These are phyloP conservation scores for Nasturtium officinale DNA, from an alignment of 345 rosid genomes.

Conservation along the genomic window DNA sequence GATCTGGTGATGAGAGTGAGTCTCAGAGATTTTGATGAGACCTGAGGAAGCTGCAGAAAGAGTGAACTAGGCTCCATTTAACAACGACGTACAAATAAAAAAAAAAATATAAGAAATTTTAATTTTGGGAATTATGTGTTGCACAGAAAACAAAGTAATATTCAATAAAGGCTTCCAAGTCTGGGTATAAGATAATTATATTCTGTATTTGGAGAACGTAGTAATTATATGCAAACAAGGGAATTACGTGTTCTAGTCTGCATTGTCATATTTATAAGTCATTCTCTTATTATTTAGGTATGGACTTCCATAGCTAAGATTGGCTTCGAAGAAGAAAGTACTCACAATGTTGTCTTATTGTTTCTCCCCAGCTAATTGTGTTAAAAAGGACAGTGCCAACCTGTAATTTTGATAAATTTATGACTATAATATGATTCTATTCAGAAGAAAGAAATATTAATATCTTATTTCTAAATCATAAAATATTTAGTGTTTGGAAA, in stretches of 20 bases:
- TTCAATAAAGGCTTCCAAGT: neutral
- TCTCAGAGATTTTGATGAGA: slow-evolving; percentile 15
- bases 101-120: no score
- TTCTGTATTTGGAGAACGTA: neutral
- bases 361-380: neutral
- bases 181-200: neutral
- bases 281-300: neutral
- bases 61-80: slow-evolving; percentile 26
- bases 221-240: slow-evolving; percentile 15
- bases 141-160: slow-evolving; percentile 27
- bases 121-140: slow-evolving; percentile 33
- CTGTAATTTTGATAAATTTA: neutral
- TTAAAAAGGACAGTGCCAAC: neutral
- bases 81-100: slow-evolving; percentile 39
- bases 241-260: neutral
- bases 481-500: neutral
- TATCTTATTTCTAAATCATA: neutral
- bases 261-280: slow-evolving; percentile 3
- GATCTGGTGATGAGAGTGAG: slow-evolving; percentile 16
- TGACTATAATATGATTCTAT: neutral
- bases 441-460: neutral
- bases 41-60: slow-evolving; percentile 20
- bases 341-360: slow-evolving; percentile 17
- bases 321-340: neutral
- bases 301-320: neutral